Conservation (phyloP, 495 filamentous ascomycete genomes). For the Aspergillus taichungensis region DNA sequence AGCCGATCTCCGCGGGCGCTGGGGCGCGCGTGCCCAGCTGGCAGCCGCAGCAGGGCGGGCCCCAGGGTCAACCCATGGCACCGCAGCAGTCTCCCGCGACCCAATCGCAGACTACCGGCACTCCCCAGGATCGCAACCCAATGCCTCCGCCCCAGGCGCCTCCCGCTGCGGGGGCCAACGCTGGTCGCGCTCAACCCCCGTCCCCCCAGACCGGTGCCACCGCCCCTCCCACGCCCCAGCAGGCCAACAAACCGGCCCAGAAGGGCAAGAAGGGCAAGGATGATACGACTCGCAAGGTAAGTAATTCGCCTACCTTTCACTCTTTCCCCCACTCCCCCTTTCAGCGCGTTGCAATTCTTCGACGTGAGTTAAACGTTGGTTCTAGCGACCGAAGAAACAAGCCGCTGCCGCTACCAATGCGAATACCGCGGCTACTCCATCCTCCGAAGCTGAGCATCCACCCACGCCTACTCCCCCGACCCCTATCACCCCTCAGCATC, state of each 20-base stretch:
- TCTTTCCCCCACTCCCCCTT: slow-evolving; percentile 12
- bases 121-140: slow-evolving; percentile 60
- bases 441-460: slow-evolving; percentile 63
- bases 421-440: slow-evolving; percentile 57
- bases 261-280: slow-evolving; percentile 75
- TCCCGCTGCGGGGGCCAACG: slow-evolving; percentile 48
- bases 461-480: slow-evolving; percentile 75
- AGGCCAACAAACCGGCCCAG: slow-evolving; percentile 65
- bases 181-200: slow-evolving; percentile 58
- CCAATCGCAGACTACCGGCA: slow-evolving; percentile 58
- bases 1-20: slow-evolving; percentile 42
- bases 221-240: slow-evolving; percentile 81
- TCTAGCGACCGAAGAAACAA: slow-evolving; percentile 55
- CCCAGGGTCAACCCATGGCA: slow-evolving; percentile 57
- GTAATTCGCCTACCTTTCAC: slow-evolving; percentile 25
- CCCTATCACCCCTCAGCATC: slow-evolving; percentile 77
- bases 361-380: slow-evolving; percentile 2
- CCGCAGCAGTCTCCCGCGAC: slow-evolving; percentile 43
- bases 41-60: slow-evolving; percentile 47
- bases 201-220: slow-evolving; percentile 69
- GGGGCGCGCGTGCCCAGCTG: slow-evolving; percentile 41
- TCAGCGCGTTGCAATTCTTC: slow-evolving; percentile 2
- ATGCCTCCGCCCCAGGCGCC: slow-evolving; percentile 92
- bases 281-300: slow-evolving; percentile 63
- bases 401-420: slow-evolving; percentile 47